phyloP scores from a whole-genome alignment of 2,329 filamentous ascomycete species.

The Dactylellina cionopaga region DNA sequence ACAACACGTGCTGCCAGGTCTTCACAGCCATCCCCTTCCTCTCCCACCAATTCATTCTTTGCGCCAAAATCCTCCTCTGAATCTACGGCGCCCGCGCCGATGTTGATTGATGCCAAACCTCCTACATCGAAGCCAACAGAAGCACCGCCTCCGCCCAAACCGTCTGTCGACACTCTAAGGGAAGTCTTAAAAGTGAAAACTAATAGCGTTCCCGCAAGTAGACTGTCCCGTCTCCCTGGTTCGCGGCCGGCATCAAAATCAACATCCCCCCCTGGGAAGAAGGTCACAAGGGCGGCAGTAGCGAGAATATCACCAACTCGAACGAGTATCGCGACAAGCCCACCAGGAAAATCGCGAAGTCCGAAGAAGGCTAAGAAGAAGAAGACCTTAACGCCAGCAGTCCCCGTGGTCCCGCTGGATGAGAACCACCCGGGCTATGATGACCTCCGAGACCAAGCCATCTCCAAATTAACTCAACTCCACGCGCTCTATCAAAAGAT shows the following conservation, averaged over 20 bases:
- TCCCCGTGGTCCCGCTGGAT: slow-evolving; percentile 35
- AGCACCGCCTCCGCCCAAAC: slow-evolving; percentile 19
- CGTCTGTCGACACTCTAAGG: slow-evolving; percentile 32
- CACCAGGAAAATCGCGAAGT: too few relatives aligned
- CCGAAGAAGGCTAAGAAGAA: background rate
- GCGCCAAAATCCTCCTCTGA: background rate
- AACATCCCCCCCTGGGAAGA: slow-evolving; percentile 3
- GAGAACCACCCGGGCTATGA: slow-evolving; percentile 50
- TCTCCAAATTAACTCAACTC: slow-evolving; percentile 39
- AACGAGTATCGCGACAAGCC: too few relatives aligned
- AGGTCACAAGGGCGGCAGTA: slow-evolving; percentile 4
- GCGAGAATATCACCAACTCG: too few relatives aligned
- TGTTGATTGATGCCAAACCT: background rate
- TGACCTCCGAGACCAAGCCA: slow-evolving; percentile 48
- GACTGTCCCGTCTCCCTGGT: slow-evolving; percentile 14
- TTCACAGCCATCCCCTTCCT: slow-evolving; percentile 30
- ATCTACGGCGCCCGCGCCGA: slow-evolving; percentile 4
- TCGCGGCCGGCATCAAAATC: slow-evolving; percentile 9
- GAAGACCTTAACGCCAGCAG: slow-evolving; percentile 11
- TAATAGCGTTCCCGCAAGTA: slow-evolving; percentile 24
- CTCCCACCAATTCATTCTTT: background rate
- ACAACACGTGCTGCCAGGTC: slow-evolving; percentile 29
- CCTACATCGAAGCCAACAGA: slow-evolving; percentile 6
- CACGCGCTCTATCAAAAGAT: slow-evolving; percentile 44
- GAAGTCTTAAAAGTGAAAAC: slow-evolving; percentile 38